Evolutionary conservation across 352 stramenopile species (phyloP), one percentile per base, ranked within the genome.

Genomic region (Lagenidium giganteum): DNA sequence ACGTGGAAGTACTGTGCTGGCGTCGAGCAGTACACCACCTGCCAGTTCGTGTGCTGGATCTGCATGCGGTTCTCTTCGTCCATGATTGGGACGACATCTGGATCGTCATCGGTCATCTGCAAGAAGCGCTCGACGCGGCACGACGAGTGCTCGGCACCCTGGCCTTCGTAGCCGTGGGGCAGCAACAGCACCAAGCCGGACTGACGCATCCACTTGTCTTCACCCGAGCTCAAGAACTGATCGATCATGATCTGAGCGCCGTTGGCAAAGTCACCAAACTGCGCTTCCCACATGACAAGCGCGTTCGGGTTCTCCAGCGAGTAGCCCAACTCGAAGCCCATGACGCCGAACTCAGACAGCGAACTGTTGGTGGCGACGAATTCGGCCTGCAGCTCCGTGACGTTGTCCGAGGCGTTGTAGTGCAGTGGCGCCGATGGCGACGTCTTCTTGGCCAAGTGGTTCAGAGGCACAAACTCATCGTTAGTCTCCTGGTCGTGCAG

Each of bases 251-350:
- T 91, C 70, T 98, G 95, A 20, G 95, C 94, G 38, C 93, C 90
- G 64, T 98, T 98, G 17, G 81, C 78, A 59, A 99, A 99, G 64
- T 98, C 95, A 35, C 95, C 95, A 57, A 99, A 99, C 59, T 98
- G 95, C 23, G 95, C 95, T 67, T 99, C 95, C 72, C 72, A 85
- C 34, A 98, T 74, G 41, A 97, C 68, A 18, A 99, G 65, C 14
- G 87, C 81, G 57, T 98, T 98, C 16, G 95, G 94, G 62, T 98
- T 97, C 62, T 99, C 95, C 14, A 98, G 63, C 38, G 73, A 95
- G 60, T 93, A 93, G 34, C 95, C 95, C 25, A 96, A 68, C 71
- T 99, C 95, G 67, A 98, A 99, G 25, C 93, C 70, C 30, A 99
- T 65, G 22, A 99, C 93, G 40, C 67, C 95, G 61, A 97, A 98